These are phyloP conservation scores for Paecilomyces formosus DNA, from an alignment of 2,329 filamentous ascomycete genomes.

Conservation along the genomic window DNA sequence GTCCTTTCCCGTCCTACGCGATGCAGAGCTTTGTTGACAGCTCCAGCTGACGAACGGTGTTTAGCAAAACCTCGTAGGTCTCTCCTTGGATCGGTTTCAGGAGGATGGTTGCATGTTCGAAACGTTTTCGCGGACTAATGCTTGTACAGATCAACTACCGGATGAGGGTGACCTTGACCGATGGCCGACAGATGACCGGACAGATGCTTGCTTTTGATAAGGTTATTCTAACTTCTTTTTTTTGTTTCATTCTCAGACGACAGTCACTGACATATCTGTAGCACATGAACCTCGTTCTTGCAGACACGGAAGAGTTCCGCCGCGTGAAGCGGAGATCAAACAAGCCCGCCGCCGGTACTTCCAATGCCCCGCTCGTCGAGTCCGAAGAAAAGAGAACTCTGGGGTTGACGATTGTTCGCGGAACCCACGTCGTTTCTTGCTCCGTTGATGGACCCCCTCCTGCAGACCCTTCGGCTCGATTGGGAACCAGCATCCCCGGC, in stretches of 20 bases:
- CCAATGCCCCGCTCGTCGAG: conserved; percentile 63
- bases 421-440: conserved; percentile 87
- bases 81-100: conserved; percentile 37
- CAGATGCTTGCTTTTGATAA: conserved; percentile 99
- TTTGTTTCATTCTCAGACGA: background rate
- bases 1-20: conserved; percentile 35
- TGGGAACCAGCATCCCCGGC: conserved; percentile 68
- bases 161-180: conserved; percentile 93
- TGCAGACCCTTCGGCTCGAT: conserved; percentile 80
- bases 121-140: conserved; percentile 38
- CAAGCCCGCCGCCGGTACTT: conserved; percentile 55
- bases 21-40: conserved; percentile 43
- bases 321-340: conserved; percentile 77
- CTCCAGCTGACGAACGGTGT: conserved; percentile 48
- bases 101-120: conserved; percentile 93
- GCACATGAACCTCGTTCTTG: conserved; percentile 99
- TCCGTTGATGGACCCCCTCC: conserved; percentile 95
- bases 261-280: conserved; percentile 28
- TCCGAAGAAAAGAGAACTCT: conserved; percentile 97
- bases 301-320: conserved; percentile 96
- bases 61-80: conserved; percentile 59
- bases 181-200: conserved; percentile 92
- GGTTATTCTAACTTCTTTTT: conserved; percentile 41
- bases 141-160: conserved; percentile 88
- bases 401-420: conserved; percentile 87